A percentile compares a stretch with the other conserved stretches of the same genome.
Conservation (phyloP, 2,329 filamentous ascomycete genomes). For the Sporothrix brasiliensis region DNA sequence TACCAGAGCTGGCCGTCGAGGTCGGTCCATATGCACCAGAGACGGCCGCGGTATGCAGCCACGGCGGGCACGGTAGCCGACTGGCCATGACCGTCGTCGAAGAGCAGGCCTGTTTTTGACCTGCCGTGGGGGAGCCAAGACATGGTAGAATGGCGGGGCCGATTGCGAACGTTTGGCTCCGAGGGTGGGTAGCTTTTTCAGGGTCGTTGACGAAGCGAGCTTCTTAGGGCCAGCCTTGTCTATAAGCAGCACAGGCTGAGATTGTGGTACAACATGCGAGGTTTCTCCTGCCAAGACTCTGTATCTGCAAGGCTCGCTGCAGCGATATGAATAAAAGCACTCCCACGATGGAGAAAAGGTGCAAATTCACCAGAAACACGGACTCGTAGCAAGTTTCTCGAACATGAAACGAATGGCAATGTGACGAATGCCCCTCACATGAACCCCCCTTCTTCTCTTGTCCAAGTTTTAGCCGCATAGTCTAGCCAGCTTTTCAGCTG, state of each 20-base stretch:
- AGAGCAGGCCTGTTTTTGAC: conserved; percentile 39
- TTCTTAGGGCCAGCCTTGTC: neutral
- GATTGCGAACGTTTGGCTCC: neutral
- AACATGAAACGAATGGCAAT: neutral
- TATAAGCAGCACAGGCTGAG: neutral
- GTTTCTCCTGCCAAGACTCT: conserved; percentile 22
- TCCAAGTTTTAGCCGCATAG: conserved; percentile 28
- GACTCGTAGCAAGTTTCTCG: neutral
- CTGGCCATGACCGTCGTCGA: conserved; percentile 39
- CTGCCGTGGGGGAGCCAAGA: conserved; percentile 43
- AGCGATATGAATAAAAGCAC: neutral
- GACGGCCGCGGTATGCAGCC: conserved; percentile 43
- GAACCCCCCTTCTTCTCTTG: neutral
- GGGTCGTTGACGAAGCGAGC: neutral
- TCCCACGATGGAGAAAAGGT: neutral
- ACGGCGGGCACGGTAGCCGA: conserved; percentile 44
- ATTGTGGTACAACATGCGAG: neutral
- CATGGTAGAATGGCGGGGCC: conserved; percentile 28
- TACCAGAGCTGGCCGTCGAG: conserved; percentile 43
- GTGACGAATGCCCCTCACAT: neutral
- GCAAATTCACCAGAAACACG: neutral
- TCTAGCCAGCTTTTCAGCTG: conserved; percentile 19
- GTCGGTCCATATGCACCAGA: conserved; percentile 45
- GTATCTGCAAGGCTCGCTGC: conserved; percentile 23
- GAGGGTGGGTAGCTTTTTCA: neutral